These are phyloP conservation scores for Zygosaccharomyces pseudobailii DNA, from an alignment of 1,139 yeast genomes.

Conservation along the genomic window DNA sequence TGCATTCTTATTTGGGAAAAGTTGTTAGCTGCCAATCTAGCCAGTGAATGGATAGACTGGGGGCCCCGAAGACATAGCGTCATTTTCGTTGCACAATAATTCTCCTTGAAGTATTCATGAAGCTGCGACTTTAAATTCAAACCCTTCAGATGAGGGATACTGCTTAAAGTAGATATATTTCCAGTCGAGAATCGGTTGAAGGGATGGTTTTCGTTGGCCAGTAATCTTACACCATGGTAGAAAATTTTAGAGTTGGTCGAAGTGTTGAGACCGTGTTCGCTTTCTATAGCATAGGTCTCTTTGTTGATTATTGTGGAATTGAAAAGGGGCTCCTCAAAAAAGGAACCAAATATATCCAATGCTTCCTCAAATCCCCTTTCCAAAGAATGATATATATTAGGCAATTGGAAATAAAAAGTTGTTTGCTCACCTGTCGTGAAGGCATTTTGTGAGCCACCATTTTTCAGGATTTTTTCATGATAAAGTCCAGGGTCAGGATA, in stretches of 20 bases:
- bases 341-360: conserved; percentile 48
- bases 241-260: conserved; percentile 42
- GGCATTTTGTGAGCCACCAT: conserved; percentile 61
- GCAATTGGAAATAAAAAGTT: conserved; percentile 55
- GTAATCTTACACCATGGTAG: conserved; percentile 53
- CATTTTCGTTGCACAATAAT: conserved; percentile 52
- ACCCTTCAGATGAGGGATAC: conserved; percentile 43
- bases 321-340: conserved; percentile 49
- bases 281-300: conserved; percentile 57
- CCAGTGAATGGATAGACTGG: conserved; percentile 53
- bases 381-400: conserved; percentile 32
- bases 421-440: conserved; percentile 64
- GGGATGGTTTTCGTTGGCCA: conserved; percentile 50
- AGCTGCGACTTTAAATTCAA: conserved; percentile 52
- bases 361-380: conserved; percentile 41
- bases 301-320: conserved; percentile 39
- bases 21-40: conserved; percentile 43
- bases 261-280: conserved; percentile 56
- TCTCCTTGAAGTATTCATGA: conserved; percentile 45
- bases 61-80: conserved; percentile 58
- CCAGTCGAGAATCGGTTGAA: conserved; percentile 73
- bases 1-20: conserved; percentile 36
- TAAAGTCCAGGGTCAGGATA: conserved; percentile 47
- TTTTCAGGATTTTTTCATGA: conserved; percentile 40
- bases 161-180: conserved; percentile 54